A percentile compares a stretch with the other conserved stretches of the same genome.
Conservation (phyloP, 305 asterid genomes). For the Fraxinus baroniana region DNA sequence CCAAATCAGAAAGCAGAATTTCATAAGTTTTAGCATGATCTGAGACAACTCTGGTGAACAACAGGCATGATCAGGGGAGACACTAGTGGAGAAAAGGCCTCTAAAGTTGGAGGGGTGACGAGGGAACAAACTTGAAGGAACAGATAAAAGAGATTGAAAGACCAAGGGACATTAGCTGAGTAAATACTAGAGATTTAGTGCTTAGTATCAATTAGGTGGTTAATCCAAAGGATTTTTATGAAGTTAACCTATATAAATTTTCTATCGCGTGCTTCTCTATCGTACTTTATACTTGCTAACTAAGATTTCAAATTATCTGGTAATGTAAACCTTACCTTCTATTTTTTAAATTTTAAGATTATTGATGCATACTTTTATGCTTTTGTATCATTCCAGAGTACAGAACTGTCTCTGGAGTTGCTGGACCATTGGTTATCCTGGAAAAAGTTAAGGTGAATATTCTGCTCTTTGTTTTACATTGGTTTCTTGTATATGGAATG, state of each 20-base stretch:
- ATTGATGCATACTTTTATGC: background rate
- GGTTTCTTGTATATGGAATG: slow-evolving; percentile 3
- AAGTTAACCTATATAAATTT: background rate
- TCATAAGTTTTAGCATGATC: background rate
- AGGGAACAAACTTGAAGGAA: background rate
- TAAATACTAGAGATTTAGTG: background rate
- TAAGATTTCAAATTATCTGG: background rate
- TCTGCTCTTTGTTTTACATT: slow-evolving; percentile 14
- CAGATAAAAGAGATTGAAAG: background rate
- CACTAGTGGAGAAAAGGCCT: background rate
- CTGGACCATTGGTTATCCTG: slow-evolving; percentile 61
- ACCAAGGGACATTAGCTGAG: background rate
- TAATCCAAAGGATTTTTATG: background rate
- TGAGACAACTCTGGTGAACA: background rate
- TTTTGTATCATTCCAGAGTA: slow-evolving; percentile 58
- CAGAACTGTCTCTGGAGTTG: slow-evolving; percentile 74
- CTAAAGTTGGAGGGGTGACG: background rate
- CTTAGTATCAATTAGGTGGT: background rate
- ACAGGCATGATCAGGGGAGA: background rate
- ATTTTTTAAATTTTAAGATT: background rate
- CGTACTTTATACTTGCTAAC: background rate
- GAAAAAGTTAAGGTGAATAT: slow-evolving; percentile 88
- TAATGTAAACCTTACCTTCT: background rate
- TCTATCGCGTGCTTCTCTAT: background rate
- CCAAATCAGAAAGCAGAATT: background rate